Evolutionary conservation across 371 early-diverging fungal species (phyloP).

Genomic region (Syncephalis fuscata): DNA sequence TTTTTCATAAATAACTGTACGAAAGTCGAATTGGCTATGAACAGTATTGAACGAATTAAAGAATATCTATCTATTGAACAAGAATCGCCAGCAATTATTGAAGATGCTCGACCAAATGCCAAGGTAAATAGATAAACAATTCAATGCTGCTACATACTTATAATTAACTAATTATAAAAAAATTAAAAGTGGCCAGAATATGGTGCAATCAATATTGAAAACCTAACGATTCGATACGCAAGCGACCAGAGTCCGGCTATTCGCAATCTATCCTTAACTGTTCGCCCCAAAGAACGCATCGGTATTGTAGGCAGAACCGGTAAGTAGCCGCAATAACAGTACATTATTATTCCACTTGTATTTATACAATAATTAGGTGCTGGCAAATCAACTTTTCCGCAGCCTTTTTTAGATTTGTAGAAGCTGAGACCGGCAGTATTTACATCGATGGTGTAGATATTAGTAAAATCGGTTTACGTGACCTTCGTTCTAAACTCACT

Average conservation of each 20-base stretch:
- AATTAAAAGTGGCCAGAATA: slow-evolving; percentile 29
- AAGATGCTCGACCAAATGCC: slow-evolving; percentile 20
- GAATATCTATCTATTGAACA: slow-evolving; percentile 37
- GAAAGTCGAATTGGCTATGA: slow-evolving; percentile 62
- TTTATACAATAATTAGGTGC: slow-evolving; percentile 12
- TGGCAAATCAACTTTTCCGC: slow-evolving; percentile 50
- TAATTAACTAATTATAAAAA: too few species aligned
- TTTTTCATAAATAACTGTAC: too few species aligned
- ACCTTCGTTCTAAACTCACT: slow-evolving; percentile 39
- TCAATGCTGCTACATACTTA: too few species aligned
- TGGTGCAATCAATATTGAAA: slow-evolving; percentile 38
- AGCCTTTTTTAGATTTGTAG: slow-evolving; percentile 50
- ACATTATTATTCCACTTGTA: background rate
- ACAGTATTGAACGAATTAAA: slow-evolving; percentile 41
- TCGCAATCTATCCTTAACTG: slow-evolving; percentile 26
- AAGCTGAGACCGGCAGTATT: slow-evolving; percentile 38
- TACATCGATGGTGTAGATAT: slow-evolving; percentile 51
- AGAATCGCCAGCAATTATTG: slow-evolving; percentile 34
- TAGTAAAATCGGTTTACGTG: slow-evolving; percentile 32
- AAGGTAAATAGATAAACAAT: too few species aligned
- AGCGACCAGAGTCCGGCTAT: slow-evolving; percentile 41
- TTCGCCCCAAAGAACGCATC: slow-evolving; percentile 35
- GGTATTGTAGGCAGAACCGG: slow-evolving; percentile 45
- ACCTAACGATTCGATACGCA: slow-evolving; percentile 36
- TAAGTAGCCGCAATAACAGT: slow-evolving; percentile 53